Conservation (phyloP, 345 rosid species). For the Eucalyptus sideroxylon region DNA sequence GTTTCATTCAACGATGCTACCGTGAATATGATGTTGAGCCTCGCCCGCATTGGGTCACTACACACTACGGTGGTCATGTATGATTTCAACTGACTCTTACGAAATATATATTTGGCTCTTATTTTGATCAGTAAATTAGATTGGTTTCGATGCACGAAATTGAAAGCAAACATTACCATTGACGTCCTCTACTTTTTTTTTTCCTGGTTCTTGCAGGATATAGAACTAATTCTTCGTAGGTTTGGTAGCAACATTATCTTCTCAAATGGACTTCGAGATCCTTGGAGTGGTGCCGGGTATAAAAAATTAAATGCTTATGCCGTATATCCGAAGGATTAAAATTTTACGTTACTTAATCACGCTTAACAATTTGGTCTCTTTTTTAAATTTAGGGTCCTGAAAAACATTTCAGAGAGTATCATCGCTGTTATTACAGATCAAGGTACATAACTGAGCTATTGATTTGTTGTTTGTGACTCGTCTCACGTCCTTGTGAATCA, state of each 20-base stretch:
- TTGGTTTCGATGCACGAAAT: neutral
- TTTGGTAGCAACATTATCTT: neutral
- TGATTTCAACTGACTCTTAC: neutral
- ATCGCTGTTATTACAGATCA: neutral
- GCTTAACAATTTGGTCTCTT: neutral
- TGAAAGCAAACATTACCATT: neutral
- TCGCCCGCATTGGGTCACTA: constrained; percentile 41
- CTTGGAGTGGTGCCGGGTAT: neutral
- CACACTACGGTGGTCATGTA: constrained; percentile 28
- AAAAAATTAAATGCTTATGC: fast-evolving
- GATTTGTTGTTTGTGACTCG: neutral
- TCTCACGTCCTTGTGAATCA: neutral
- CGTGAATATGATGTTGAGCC: constrained; percentile 1
- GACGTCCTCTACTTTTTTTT: neutral
- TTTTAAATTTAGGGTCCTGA: neutral
- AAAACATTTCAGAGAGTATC: neutral
- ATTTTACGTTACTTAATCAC: neutral
- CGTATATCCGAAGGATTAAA: fast-evolving
- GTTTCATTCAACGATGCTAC: neutral
- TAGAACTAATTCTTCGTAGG: neutral
- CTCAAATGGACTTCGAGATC: neutral
- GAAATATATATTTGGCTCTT: neutral
- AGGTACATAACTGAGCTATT: neutral
- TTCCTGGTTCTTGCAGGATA: neutral
- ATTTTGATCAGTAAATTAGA: neutral